Base-by-base conservation (phyloP, 768 basidiomycete species). In the Panellus pusillus region DNA sequence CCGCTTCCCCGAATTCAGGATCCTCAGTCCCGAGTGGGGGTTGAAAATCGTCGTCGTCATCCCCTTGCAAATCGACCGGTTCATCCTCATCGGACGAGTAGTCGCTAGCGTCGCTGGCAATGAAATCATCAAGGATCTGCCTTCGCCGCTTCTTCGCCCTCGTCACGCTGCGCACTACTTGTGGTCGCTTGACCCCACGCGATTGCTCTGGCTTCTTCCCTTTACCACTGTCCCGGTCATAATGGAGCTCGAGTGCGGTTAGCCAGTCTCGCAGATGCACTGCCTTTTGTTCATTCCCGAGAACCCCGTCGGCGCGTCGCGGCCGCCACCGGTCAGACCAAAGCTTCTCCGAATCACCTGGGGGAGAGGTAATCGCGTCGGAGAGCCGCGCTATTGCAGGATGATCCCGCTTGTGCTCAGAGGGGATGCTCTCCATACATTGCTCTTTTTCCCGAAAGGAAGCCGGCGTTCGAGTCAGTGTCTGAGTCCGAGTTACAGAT, bases 321-420 rank as follows among this genome's bases (percentile, higher is more conserved):
- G 93, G 93, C 17, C 81, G 82, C 81, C 88, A 94, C 61, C 80
- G 86, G 42, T 86, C 82, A 17, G 78, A 70, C 91, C 93, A 95
- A 12, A 79, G 68, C 37, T 81, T 76, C 36, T 76, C 72, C 37
- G 72, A 36, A 9, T 57, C 55, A 35, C 55, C 56, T 17, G 59
- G 61, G 29, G 61, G 55, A 28, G 50, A 44, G 17, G 61, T 52
- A 40, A 47, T 20, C 28, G 61, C 56, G 43, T 64, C 57, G 42
- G 70, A 57, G 38, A 80, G 58, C 28, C 71, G 77, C 38, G 72
- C 61, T 60, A 86, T 79, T 7, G 75, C 80, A 55, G 86, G 81
- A 67, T 86, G 77, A 32, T 67, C 55, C 47, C 61, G 61, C 15
- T 56, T 62, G 53, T 77, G 71, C 46, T 71, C 71, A 14, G 58